Conservation (phyloP, 495 filamentous ascomycete genomes). For the Tuber microsphaerosporum region DNA sequence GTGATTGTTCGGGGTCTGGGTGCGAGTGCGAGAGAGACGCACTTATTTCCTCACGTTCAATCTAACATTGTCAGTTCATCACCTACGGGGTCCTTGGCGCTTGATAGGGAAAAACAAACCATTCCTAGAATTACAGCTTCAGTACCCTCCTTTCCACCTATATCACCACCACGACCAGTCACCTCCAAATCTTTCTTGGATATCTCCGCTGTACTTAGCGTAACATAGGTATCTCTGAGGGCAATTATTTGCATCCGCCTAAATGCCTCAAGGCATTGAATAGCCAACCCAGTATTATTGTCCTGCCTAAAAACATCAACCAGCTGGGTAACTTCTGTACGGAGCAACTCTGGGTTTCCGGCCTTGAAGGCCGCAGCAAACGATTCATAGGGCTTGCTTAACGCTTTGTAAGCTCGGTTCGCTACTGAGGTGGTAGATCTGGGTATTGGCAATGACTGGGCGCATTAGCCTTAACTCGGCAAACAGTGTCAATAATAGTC, state of each 20-base stretch:
- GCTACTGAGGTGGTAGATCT: slow-evolving; percentile 42
- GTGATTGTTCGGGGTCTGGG: slow-evolving; percentile 27
- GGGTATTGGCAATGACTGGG: slow-evolving; percentile 21
- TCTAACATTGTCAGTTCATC: slow-evolving; percentile 14
- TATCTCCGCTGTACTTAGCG: slow-evolving; percentile 39
- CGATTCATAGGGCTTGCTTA: slow-evolving; percentile 63
- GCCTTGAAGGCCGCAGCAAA: slow-evolving; percentile 63
- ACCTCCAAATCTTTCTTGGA: slow-evolving; percentile 40
- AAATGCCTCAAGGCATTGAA: slow-evolving; percentile 41
- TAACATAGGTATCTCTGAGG: slow-evolving; percentile 41
- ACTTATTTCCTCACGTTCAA: slow-evolving; percentile 40
- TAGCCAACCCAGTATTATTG: slow-evolving; percentile 39
- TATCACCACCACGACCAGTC: slow-evolving; percentile 36
- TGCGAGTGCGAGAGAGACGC: slow-evolving; percentile 38
- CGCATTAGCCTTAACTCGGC: slow-evolving; percentile 7
- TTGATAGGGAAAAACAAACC: slow-evolving; percentile 19
- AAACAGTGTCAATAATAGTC: slow-evolving; percentile 37
- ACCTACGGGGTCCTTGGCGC: not conserved
- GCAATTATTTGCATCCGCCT: slow-evolving; percentile 38
- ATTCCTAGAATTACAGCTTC: slow-evolving; percentile 40
- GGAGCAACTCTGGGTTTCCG: slow-evolving; percentile 46
- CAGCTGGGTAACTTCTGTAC: slow-evolving; percentile 34
- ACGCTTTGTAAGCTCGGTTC: slow-evolving; percentile 52
- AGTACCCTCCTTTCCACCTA: slow-evolving; percentile 38
- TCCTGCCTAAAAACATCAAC: slow-evolving; percentile 37